Percentiles rank a stretch among this genome's conserved stretches.
phyloP scores from a whole-genome alignment of 495 filamentous ascomycete genomes.

The Cercophora samala region DNA sequence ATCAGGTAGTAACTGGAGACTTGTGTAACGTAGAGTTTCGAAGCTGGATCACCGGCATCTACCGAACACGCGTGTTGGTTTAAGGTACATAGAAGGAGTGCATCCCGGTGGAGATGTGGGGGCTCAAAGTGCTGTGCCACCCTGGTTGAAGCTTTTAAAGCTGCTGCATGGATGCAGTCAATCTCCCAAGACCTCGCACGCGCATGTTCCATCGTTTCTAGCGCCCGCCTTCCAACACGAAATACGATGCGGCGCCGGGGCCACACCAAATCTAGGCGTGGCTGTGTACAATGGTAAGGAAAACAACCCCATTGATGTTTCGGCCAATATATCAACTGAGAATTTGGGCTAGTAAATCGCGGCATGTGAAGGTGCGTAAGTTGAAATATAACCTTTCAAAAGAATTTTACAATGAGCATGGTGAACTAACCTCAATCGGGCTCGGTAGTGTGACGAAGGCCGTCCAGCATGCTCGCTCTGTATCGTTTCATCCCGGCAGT shows the following conservation, averaged over 20 bases:
- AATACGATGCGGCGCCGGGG: conserved; percentile 2
- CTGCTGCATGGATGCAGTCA: neutral
- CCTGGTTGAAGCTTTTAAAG: neutral
- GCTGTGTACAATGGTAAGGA: neutral
- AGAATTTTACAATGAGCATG: neutral
- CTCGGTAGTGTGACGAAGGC: neutral
- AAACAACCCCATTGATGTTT: neutral
- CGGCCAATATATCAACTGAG: neutral
- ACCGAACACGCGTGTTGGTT: conserved; percentile 7
- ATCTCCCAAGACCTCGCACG: neutral
- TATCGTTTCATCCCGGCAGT: neutral
- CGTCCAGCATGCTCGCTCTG: neutral
- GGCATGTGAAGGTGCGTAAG: neutral
- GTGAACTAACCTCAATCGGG: neutral
- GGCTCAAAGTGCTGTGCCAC: neutral
- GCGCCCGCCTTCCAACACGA: neutral
- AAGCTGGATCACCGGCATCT: neutral
- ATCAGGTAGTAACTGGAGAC: neutral
- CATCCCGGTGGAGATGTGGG: neutral
- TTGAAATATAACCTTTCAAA: neutral
- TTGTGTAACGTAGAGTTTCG: neutral
- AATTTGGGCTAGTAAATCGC: neutral
- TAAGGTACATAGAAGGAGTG: neutral
- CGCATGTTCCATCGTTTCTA: neutral
- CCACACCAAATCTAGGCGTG: neutral